These are phyloP conservation scores for Arthromyces matolae DNA, from an alignment of 768 basidiomycete genomes.

Conservation along the genomic window DNA sequence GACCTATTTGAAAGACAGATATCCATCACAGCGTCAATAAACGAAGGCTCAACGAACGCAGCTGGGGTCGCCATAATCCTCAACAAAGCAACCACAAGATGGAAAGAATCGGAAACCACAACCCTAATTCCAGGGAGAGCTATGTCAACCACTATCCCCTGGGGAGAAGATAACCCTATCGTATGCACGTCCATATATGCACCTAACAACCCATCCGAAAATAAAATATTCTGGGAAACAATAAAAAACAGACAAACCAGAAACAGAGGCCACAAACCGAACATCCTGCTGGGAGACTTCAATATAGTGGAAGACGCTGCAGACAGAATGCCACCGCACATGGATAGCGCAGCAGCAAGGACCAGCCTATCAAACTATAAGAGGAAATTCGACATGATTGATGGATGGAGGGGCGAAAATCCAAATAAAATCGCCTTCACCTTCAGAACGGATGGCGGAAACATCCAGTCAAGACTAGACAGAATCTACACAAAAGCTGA, in stretches of 20 bases:
- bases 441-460: neutral
- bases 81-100: no score
- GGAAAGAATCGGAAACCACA: no score
- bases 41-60: no score
- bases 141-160: no score
- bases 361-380: neutral
- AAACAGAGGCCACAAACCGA: constrained; percentile 17
- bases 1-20: no score
- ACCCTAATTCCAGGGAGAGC: no score
- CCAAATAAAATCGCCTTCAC: constrained; percentile 1
- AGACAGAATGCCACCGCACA: constrained; percentile 29
- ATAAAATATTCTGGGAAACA: constrained; percentile 28
- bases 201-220: constrained; percentile 27
- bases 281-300: constrained; percentile 36
- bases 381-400: neutral
- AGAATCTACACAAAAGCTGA: constrained; percentile 1
- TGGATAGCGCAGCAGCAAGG: neutral
- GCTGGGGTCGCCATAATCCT: no score
- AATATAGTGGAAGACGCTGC: constrained; percentile 36
- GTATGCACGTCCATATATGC: constrained; percentile 37
- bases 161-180: no score
- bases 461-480: constrained; percentile 4
- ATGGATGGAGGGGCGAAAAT: constrained; percentile 8
- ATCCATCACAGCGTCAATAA: no score
- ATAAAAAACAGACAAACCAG: constrained; percentile 9